Conservation (phyloP, 495 filamentous ascomycete genomes). For the Aspergillus carlsbadensis region DNA sequence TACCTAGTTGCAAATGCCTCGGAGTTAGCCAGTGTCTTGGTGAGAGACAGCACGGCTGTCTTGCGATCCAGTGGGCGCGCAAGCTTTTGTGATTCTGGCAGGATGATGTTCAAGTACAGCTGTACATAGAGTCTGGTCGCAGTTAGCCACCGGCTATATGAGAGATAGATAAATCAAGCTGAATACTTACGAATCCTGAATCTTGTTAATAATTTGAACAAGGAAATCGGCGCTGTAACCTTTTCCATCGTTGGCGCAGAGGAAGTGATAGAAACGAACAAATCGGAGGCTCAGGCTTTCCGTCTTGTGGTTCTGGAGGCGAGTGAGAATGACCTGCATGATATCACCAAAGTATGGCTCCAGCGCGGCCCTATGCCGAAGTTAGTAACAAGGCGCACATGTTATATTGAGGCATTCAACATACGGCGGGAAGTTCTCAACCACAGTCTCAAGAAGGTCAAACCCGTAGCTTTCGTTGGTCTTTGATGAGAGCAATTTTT, state of each 20-base stretch:
- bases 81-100: conserved; percentile 86
- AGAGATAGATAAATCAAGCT: neutral
- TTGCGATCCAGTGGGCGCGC: conserved; percentile 86
- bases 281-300: conserved; percentile 81
- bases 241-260: conserved; percentile 71
- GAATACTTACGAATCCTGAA: conserved; percentile 65
- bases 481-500: conserved; percentile 74
- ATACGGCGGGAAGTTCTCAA: conserved; percentile 68
- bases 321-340: conserved; percentile 76
- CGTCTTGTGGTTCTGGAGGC: conserved; percentile 73
- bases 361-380: conserved; percentile 51
- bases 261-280: conserved; percentile 86
- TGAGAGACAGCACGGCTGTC: conserved; percentile 85
- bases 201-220: conserved; percentile 71
- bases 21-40: conserved; percentile 84
- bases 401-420: conserved; percentile 25
- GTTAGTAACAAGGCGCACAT: conserved; percentile 12
- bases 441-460: conserved; percentile 80
- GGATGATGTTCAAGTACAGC: conserved; percentile 79
- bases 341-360: conserved; percentile 78
- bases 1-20: conserved; percentile 71
- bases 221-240: conserved; percentile 89
- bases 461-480: conserved; percentile 78
- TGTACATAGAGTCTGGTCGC: conserved; percentile 68
- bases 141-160: conserved; percentile 23